Evolutionary conservation across 306 rosid species (phyloP).

Genomic region (Prunus campanulata): DNA sequence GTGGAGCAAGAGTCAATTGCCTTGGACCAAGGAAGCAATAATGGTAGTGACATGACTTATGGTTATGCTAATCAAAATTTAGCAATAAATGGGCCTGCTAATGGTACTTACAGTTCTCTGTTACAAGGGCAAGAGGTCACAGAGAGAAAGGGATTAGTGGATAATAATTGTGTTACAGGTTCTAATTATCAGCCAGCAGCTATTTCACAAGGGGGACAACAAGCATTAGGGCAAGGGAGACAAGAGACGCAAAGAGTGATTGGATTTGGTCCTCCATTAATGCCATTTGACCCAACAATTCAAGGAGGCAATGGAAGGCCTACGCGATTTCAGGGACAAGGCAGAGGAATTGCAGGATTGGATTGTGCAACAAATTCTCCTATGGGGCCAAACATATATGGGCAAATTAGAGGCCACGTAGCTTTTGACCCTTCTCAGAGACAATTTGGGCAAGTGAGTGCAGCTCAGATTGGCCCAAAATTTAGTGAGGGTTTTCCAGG

Average conservation of each 20-base stretch:
- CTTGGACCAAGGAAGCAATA: background rate
- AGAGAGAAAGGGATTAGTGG: too few relatives aligned
- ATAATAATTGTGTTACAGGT: too few relatives aligned
- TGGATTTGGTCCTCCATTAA: background rate
- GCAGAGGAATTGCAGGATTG: too few relatives aligned
- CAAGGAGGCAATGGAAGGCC: background rate
- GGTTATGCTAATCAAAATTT: conserved; percentile 3
- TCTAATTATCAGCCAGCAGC: background rate
- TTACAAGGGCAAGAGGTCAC: conserved; percentile 1
- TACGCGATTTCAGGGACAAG: background rate
- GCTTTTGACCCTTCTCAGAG: background rate
- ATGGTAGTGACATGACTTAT: background rate
- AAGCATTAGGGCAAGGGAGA: background rate
- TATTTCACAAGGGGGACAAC: background rate
- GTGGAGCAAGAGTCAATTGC: background rate
- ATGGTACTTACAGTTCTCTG: background rate
- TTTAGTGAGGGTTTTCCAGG: background rate
- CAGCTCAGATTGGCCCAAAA: background rate
- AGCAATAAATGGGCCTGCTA: background rate
- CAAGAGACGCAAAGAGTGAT: background rate
- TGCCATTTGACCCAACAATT: too few relatives aligned
- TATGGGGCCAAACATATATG: background rate
- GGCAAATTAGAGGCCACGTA: background rate
- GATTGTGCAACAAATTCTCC: too few relatives aligned
- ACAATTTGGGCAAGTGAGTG: background rate